Evolutionary conservation across 805 yeast genomes (phyloP), one percentile per base, ranked within the genome.

Genomic region (Helenozyma baotianmanensis): DNA sequence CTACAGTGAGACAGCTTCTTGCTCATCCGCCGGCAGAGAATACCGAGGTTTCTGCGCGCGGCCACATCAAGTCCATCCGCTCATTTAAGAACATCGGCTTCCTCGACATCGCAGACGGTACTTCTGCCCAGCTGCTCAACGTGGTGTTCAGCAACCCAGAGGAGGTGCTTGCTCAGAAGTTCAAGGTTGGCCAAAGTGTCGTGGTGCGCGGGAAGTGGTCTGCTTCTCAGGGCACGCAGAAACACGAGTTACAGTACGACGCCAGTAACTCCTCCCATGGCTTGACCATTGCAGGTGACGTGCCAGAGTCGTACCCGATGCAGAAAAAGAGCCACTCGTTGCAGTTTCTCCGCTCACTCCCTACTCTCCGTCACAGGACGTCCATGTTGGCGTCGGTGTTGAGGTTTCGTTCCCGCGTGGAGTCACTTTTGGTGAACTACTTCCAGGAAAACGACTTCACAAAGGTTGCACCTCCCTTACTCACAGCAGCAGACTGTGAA

Each of bases 401-500:
- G 38, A 67, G 96, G 40, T 74, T 83, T 43, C 68, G 97, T 45
- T 84, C 96, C 0, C 63, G 62, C 28, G 64, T 84, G 1, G 87
- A 86, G 44, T 43, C 61, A 2, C 55, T 64, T 19, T 46, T 88
- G 6, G 58, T 68, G 25, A 62, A 62, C 3, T 85, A 75, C 46
- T 85, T 86, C 54, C 60, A 65, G 13, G 35, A 50, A 0, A 47
- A 70, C 13, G 72, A 72, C 10, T 87, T 85, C 44, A 59, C 69
- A 10, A 89, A 86, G 60, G 87, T 85, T 0, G 68, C 79, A 16
- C 95, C 97, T 3, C 98, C 99, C 6, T 48, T 90, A 9, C 61
- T 90, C 14, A 92, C 98, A 0, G 68, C 85, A 9, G 77, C 94
- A 1, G 98, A 92, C 55, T 90, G 97, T 54, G 99, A 92, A 61